Percentiles rank a stretch among this genome's conserved stretches.
Conservation (phyloP, 2,329 filamentous ascomycete species). For the Neocatenulostroma microsporum region DNA sequence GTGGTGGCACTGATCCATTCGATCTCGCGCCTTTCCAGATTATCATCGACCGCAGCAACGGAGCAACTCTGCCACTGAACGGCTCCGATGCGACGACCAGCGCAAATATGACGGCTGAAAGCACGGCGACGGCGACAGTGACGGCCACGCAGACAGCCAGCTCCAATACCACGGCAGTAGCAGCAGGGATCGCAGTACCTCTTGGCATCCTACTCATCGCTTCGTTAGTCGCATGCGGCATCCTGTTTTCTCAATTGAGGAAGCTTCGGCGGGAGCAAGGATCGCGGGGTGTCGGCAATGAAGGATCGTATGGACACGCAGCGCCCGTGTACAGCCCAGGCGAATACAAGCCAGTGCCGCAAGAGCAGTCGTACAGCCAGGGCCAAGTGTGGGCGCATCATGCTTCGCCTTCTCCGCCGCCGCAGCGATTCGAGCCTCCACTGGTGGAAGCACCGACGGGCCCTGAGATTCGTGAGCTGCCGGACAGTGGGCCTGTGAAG, state of each 20-base stretch:
- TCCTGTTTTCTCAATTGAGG: constrained; percentile 9
- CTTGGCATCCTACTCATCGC: constrained; percentile 12
- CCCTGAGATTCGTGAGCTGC: constrained; percentile 9
- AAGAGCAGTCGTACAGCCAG: background rate
- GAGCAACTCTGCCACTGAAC: constrained; percentile 7
- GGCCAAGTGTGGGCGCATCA: constrained; percentile 1
- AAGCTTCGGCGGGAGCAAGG: constrained; percentile 1
- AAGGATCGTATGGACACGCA: background rate
- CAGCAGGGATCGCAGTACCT: constrained; percentile 10
- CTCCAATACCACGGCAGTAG: constrained; percentile 8
- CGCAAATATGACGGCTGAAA: background rate
- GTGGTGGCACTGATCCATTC: constrained; percentile 8
- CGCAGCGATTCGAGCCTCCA: no score
- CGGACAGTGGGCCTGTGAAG: constrained; percentile 8
- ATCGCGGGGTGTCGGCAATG: background rate
- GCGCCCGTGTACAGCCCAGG: background rate
- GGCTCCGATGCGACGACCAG: constrained; percentile 3
- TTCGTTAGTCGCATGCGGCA: constrained; percentile 8
- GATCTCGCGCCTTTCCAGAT: constrained; percentile 8
- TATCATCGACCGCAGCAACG: constrained; percentile 12
- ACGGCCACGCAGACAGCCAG: constrained; percentile 4
- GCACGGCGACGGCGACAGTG: constrained; percentile 3
- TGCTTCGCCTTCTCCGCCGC: background rate
- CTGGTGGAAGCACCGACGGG: constrained; percentile 9
- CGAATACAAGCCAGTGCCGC: background rate